Evolutionary conservation across 805 yeast genomes (phyloP), one percentile per base, ranked within the genome.

Genomic region (Candida ulmi): DNA sequence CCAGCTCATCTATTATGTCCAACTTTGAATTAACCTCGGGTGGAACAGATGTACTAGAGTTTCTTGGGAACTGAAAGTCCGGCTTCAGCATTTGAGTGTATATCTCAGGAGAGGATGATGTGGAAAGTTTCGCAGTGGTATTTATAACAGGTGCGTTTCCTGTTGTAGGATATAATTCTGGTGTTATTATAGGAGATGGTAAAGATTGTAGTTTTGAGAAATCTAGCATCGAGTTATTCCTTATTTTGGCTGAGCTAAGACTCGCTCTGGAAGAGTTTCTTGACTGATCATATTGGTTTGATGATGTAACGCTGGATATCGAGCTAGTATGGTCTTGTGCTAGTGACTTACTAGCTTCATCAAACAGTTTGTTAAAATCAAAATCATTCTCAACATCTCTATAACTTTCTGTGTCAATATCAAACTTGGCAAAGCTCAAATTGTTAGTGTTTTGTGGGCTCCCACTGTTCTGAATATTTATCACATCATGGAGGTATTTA

Each of bases 401-500:
- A 53, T 79, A 79, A 34, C 62, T 63, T 39, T 78, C 80, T 18
- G 81, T 72, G 49, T 78, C 73, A 15, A 80, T 63, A 24, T 77
- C 78, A n/a, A 76, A 64, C 29, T 68, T 62, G 12, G 80, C 68
- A 54, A 78, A 80, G 8, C 60, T 63, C 11, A 74, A 57, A 46
- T 69, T 67, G 45, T 71, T 72, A 16, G 23, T 33, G 11, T 33
- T 35, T 7, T 37, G 35, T 9, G 18, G 16, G 3, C 12, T 19
- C 16, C 75, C 62, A n/a, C 66, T 53, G 43, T 70, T 71, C 55
- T 78, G 75, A 42, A 73, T 60, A 41, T 70, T 66, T 17, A 80
- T 68, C 11, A 78, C 70, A 40, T 71, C 67, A 56, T 84, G 88
- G 36, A 85, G 66, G 52, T 83, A 82, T 44, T 77, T 69, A 45